Percentiles rank a stretch among this genome's conserved stretches.
These are phyloP conservation scores for Parsonsia alboflavescens DNA, from an alignment of 257 asterid genomes.

Conservation along the genomic window DNA sequence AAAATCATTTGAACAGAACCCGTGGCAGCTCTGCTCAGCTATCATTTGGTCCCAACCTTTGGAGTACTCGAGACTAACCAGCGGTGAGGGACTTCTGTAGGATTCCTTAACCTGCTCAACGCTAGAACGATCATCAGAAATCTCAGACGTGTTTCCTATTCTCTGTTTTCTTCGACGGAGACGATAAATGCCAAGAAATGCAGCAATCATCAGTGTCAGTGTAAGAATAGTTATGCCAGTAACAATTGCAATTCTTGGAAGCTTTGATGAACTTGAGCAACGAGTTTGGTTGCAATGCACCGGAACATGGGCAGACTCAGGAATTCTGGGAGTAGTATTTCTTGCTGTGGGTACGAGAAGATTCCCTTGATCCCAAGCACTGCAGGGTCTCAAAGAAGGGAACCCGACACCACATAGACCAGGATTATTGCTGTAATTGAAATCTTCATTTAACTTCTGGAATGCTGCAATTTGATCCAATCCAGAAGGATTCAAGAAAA, in stretches of 20 bases:
- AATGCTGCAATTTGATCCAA: constrained; percentile 47
- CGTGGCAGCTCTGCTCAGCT: constrained; percentile 32
- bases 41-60: constrained; percentile 44
- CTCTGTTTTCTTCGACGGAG: constrained; percentile 57
- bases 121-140: constrained; percentile 44
- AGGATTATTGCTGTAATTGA: constrained; percentile 52
- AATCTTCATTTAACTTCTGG: constrained; percentile 45
- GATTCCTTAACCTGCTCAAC: constrained; percentile 38
- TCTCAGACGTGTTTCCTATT: constrained; percentile 54
- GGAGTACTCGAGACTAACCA: constrained; percentile 43
- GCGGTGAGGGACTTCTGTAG: constrained; percentile 53
- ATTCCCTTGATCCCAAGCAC: constrained; percentile 50
- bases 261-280: constrained; percentile 54
- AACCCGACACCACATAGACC: constrained; percentile 80
- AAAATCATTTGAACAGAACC: constrained; percentile 25
- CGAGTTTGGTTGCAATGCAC: constrained; percentile 43
- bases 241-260: constrained; percentile 46
- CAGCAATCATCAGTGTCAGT: constrained; percentile 26
- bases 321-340: constrained; percentile 23
- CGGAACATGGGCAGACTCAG: constrained; percentile 46
- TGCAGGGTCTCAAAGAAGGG: constrained; percentile 62
- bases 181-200: constrained; percentile 29
- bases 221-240: constrained; percentile 38
- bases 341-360: constrained; percentile 22
- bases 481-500: constrained; percentile 8